phyloP scores from a whole-genome alignment of 1,284 basidiomycete genomes.

The Athelia sp. region DNA sequence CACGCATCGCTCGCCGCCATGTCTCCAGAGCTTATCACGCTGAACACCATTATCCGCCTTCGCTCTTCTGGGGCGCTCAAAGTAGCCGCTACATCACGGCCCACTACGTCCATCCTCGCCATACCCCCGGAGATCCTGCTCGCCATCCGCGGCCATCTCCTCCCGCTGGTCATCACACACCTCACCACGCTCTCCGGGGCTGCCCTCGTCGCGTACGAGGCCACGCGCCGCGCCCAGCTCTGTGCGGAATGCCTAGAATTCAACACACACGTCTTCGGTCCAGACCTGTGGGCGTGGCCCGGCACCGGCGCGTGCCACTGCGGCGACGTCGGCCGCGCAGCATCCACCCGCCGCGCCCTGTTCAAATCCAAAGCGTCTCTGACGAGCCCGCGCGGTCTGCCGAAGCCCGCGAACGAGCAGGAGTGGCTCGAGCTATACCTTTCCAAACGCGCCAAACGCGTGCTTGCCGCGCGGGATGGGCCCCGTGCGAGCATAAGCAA shows the following conservation, averaged over 20 bases:
- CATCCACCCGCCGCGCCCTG: slow-evolving; percentile 13
- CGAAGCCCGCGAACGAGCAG: neutral
- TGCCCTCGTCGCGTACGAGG: slow-evolving; percentile 37
- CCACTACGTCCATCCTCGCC: slow-evolving; percentile 16
- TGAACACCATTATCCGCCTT: slow-evolving; percentile 30
- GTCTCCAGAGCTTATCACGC: slow-evolving; percentile 35
- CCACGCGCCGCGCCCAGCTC: slow-evolving; percentile 32
- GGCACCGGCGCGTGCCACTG: slow-evolving; percentile 38
- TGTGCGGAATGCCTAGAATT: slow-evolving; percentile 42
- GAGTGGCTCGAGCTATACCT: slow-evolving; percentile 35
- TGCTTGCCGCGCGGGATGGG: slow-evolving; percentile 7
- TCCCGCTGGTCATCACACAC: slow-evolving; percentile 28
- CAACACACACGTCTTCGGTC: slow-evolving; percentile 42
- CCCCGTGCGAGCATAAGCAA: slow-evolving; percentile 12
- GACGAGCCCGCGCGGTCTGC: no score
- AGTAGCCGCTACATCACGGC: slow-evolving; percentile 1
- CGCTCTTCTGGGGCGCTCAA: slow-evolving; percentile 17
- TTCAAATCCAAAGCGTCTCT: no score
- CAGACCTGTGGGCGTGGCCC: slow-evolving; percentile 43
- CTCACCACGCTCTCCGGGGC: slow-evolving; percentile 28
- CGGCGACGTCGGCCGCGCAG: slow-evolving; percentile 4
- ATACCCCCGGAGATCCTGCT: slow-evolving; percentile 48
- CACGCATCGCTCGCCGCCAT: slow-evolving; percentile 45
- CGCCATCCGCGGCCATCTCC: slow-evolving; percentile 34
- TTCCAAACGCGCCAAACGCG: slow-evolving; percentile 20